Conservation (phyloP, 2,329 filamentous ascomycete species). For the Colletotrichum tropicicola region DNA sequence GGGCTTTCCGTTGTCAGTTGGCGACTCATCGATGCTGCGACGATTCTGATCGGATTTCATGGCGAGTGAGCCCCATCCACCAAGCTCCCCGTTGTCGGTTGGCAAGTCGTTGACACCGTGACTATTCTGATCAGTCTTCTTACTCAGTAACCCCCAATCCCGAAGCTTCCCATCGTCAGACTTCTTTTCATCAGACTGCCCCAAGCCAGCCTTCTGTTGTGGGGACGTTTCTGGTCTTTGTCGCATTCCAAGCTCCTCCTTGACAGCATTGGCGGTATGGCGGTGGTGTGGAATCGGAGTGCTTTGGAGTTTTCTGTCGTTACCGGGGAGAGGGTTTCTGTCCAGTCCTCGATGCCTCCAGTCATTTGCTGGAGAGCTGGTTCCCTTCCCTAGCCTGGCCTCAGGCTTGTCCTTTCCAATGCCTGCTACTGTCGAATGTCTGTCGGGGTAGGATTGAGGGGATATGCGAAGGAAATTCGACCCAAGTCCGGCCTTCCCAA, state of each 20-base stretch:
- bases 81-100: neutral
- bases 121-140: neutral
- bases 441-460: neutral
- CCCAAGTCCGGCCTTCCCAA: too few relatives aligned
- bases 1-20: neutral
- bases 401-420: neutral
- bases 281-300: slow-evolving; percentile 17
- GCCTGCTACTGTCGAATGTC: neutral
- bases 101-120: neutral
- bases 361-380: neutral
- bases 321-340: neutral
- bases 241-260: neutral
- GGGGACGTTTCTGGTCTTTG: neutral
- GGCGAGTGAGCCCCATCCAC: slow-evolving; percentile 7
- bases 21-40: too few relatives aligned
- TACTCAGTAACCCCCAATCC: slow-evolving; percentile 12
- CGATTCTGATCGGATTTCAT: neutral
- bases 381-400: neutral
- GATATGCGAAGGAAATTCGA: neutral
- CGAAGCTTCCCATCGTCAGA: neutral
- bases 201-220: neutral
- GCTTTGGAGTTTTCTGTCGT: neutral
- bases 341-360: slow-evolving; percentile 14
- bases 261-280: neutral
- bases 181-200: neutral